Evolutionary conservation across 2,329 filamentous ascomycete genomes (phyloP), one percentile per base, ranked within the genome.

Genomic region (Fusarium sp.): DNA sequence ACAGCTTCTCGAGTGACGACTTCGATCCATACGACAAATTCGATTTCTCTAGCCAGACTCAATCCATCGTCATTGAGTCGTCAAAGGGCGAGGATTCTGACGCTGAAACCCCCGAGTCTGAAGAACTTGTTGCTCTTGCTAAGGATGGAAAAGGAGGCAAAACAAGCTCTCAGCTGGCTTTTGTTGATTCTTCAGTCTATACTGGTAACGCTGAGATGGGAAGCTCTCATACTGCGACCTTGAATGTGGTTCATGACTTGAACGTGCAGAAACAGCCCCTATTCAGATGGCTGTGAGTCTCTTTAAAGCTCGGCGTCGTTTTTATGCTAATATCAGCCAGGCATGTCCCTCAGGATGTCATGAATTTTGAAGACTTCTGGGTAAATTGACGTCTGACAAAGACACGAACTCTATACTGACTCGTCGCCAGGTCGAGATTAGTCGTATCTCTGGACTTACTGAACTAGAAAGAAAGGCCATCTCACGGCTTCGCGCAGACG

Each of bases 361-460:
- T 84, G 79, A 82, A 79, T 58, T 80, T 84, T 66, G 81, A 84
- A 12, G 79, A 81, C 5, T 78, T 84, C 24, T 82, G 80, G 73
- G 80, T 83, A 75, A 54, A 66, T 8, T 29, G 2, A 10, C 8
- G 10, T 4, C 7, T 16, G n/a, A 5, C 6, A 9, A 18, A 14
- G 10, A 51, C 5, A 8, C 29, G 8, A 3, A 3, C 9, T 12
- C 5, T 29, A 10, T 22, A 22, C 45, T 63, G 8, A 58, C 22
- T 9, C 25, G 6, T 9, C 20, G 1, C 16, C 11, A 83, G 81
- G 66, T 74, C 9, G 79, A 83, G 30, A 75, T 82, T 15, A 76
- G 79, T 7, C 75, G 76, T 6, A 71, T 80, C 18, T 69, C 78
- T 8, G 73, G 73, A 12, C 74, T 83, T n/a, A 75, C 77, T 2